Conservation (phyloP, 2,329 filamentous ascomycete genomes). For the Lomentospora prolificans region DNA sequence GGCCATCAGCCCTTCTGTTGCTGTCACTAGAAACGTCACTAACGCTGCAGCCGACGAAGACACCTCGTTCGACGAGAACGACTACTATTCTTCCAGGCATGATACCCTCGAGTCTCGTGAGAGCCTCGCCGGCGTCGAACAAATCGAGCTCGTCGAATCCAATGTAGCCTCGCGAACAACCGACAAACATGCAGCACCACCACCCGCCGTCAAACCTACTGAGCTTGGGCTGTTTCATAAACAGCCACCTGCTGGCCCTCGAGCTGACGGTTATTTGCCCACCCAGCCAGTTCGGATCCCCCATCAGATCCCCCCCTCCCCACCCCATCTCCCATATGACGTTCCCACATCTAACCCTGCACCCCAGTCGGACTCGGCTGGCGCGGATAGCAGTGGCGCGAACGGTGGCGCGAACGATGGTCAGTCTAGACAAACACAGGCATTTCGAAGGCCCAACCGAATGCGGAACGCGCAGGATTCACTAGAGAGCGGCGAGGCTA, state of each 20-base stretch:
- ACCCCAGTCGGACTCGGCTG: background rate
- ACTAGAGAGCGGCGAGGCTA: slow-evolving; percentile 23
- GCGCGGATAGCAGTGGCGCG: background rate
- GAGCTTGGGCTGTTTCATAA: background rate
- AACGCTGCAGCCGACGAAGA: slow-evolving; percentile 59
- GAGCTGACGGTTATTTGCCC: background rate
- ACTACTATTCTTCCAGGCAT: slow-evolving; percentile 91
- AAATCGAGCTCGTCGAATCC: background rate
- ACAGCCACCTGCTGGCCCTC: background rate
- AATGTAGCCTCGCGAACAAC: background rate
- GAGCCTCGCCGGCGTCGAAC: background rate
- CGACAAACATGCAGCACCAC: background rate
- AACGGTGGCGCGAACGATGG: background rate
- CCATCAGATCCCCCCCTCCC: background rate
- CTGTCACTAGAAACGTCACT: slow-evolving; percentile 36
- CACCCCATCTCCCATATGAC: background rate
- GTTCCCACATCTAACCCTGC: slow-evolving; percentile 1
- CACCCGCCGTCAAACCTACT: background rate
- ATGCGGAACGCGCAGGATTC: background rate
- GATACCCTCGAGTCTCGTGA: slow-evolving; percentile 55
- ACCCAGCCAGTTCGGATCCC: background rate
- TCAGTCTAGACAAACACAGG: background rate
- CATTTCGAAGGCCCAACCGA: background rate
- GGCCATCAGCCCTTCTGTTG: slow-evolving; percentile 9
- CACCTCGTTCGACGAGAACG: slow-evolving; percentile 76